Evolutionary conservation across 2,329 filamentous ascomycete species (phyloP), one percentile per base, ranked within the genome.

Genomic region (Bipolaris zeicola): DNA sequence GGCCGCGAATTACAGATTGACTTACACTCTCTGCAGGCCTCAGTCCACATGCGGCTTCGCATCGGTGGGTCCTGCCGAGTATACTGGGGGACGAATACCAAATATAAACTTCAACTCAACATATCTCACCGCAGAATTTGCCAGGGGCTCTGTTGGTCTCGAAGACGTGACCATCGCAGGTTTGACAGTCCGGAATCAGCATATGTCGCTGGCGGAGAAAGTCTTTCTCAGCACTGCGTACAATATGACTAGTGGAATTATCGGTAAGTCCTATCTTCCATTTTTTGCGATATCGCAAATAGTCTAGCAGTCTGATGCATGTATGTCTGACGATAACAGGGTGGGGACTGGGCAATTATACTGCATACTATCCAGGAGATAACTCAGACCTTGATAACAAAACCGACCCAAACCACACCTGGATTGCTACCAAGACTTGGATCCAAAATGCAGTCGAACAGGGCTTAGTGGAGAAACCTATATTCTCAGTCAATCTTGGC

Each of bases 101-200:
- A 16, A 44, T 31, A 8, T 6, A 33, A 18, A 44, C n/a, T 20
- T 44, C 7, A n/a, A 44, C 7, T 1, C 13, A 5, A 8, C 24
- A 6, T 50, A 50, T 33, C 10, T 28, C 16, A n/a, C 11, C 5
- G 37, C 36, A 6, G 47, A 50, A 2, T 50, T 50, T 18, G 37
- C 24, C 14, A 41, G n/a, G 4, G 47, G 47, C 26, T 31, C 38
- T 31, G 47, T 41, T 6, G 47, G 47, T 50, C 47, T 26, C 1
- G 47, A 50, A 22, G 24, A 50, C 8, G 47, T 50, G 5, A 39
- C 36, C 34, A 41, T 50, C 14, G 47, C 36, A 16, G 47, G 47
- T 6, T 28, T 50, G 47, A 41, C 36, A 1, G 47, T 50, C 24
- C n/a, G 13, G 16, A 33, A 50, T 33, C 47, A 50, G 37, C 24